A percentile compares a stretch with the other conserved stretches of the same genome.
These are phyloP conservation scores for Curvularia spicifera DNA, from an alignment of 2,329 filamentous ascomycete genomes.

Conservation along the genomic window DNA sequence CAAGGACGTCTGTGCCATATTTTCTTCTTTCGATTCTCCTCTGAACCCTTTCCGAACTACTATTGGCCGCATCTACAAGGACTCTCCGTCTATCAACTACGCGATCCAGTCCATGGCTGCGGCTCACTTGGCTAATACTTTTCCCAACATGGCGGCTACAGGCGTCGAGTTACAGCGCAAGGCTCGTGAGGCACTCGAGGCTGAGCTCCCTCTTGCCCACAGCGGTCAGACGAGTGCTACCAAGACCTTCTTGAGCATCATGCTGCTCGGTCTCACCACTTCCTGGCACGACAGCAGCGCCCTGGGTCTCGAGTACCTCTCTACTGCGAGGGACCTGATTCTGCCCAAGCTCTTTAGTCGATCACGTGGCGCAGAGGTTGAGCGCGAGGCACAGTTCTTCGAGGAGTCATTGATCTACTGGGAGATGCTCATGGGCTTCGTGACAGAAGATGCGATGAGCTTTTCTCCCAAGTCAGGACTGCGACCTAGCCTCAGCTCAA, in stretches of 20 bases:
- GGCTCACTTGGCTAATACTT: constrained; percentile 65
- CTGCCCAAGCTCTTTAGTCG: constrained; percentile 53
- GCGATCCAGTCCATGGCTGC: constrained; percentile 70
- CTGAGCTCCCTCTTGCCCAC: constrained; percentile 56
- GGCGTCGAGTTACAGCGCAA: constrained; percentile 61
- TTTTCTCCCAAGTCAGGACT: constrained; percentile 40
- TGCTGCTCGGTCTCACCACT: constrained; percentile 65
- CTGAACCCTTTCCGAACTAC: constrained; percentile 67
- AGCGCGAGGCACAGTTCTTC: constrained; percentile 57
- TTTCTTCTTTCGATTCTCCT: constrained; percentile 69
- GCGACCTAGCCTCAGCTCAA: constrained; percentile 30
- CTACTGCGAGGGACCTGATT: constrained; percentile 54
- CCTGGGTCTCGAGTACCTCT: constrained; percentile 61
- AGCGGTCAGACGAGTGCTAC: constrained; percentile 51
- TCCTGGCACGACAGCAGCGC: constrained; percentile 65
- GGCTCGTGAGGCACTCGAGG: constrained; percentile 59
- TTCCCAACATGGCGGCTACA: constrained; percentile 59
- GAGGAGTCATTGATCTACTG: constrained; percentile 64
- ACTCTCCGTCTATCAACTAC: constrained; percentile 65
- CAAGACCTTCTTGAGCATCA: constrained; percentile 62
- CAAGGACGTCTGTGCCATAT: constrained; percentile 65
- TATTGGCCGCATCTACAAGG: constrained; percentile 63
- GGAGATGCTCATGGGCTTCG: constrained; percentile 65
- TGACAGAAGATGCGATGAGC: constrained; percentile 53
- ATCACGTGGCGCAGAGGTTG: constrained; percentile 40